Evolutionary conservation across 1,284 basidiomycete genomes (phyloP), one percentile per base, ranked within the genome.

Genomic region (Austroboletus novae-zelandiae): DNA sequence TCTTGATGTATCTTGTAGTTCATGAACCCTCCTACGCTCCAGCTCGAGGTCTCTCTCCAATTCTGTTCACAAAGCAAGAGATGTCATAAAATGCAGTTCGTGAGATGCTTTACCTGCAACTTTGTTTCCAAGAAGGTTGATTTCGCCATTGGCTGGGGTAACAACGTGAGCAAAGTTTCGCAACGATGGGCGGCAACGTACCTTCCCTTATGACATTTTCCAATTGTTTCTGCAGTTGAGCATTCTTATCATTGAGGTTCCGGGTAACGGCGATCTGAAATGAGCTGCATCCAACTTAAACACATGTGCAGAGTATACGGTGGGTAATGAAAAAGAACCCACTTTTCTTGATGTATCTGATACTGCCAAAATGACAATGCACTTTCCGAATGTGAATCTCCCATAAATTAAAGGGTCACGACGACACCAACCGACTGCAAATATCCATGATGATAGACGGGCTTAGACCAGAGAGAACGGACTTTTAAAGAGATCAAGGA

Each of bases 301-400:
- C 20, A 50, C 47, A 25, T 30, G 30, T 54, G 27, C 15, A 46
- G 45, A n/a, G 15, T 23, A 42, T 27, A 53, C 11, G 20, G 23
- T 23, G 14, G 35, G 34, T 44, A 15, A 29, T 27, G 25, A 46
- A 18, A 50, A 31, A 29, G 35, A 25, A 58, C 72, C 58, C 56
- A 88, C 89, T 79, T 83, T 71, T 92, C 89, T 71, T 92, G 89
- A 55, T 89, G 86, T 43, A 83, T 79, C 61, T 92, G 89, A 65
- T 92, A 92, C 64, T 90, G 87, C 90, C 90, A 92, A 66, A 92
- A 92, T 9, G 88, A 86, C 52, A 91, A 78, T 6, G 88, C 86
- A 31, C 86, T 89, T 53, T n/a, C 41, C 41, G 32, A 31, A 25
- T 5, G 47, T 69, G 48, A 65, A 48, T 39, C 25, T 42, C 14